Conservation (phyloP, 2,329 filamentous ascomycete genomes). For the Beauveria sp. region DNA sequence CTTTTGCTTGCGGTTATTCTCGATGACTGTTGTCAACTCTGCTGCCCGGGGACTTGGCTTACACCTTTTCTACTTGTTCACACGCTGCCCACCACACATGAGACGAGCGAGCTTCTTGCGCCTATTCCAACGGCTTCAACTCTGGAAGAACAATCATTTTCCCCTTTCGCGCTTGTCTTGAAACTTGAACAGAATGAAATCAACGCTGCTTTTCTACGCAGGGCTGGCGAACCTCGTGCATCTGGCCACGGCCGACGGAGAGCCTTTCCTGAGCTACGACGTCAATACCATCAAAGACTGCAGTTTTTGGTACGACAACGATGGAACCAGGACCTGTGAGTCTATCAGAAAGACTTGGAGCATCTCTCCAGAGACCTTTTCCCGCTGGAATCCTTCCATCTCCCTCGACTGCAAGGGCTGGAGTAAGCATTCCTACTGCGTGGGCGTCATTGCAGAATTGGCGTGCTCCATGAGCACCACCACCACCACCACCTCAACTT, state of each 20-base stretch:
- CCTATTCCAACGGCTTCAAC: neutral
- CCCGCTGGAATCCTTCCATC: neutral
- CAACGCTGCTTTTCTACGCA: neutral
- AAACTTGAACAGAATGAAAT: neutral
- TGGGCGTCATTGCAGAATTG: neutral
- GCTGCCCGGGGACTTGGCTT: neutral
- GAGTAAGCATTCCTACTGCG: neutral
- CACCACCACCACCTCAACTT: neutral
- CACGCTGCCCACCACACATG: neutral
- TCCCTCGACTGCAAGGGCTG: conserved; percentile 1
- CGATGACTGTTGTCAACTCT: neutral
- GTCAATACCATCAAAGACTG: neutral
- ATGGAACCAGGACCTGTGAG: neutral
- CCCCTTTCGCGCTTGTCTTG: no score
- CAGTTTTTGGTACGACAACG: conserved; percentile 5
- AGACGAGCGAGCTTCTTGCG: neutral
- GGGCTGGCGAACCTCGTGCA: neutral
- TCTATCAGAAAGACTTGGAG: neutral
- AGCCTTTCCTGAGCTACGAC: neutral
- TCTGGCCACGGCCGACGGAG: neutral
- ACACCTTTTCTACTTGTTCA: neutral
- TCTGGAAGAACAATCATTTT: neutral
- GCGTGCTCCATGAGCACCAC: neutral
- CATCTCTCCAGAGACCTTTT: neutral
- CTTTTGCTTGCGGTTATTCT: neutral